A percentile compares a stretch with the other conserved stretches of the same genome.
Conservation (phyloP, 2,329 filamentous ascomycete genomes). For the Rhinocladiella similis region DNA sequence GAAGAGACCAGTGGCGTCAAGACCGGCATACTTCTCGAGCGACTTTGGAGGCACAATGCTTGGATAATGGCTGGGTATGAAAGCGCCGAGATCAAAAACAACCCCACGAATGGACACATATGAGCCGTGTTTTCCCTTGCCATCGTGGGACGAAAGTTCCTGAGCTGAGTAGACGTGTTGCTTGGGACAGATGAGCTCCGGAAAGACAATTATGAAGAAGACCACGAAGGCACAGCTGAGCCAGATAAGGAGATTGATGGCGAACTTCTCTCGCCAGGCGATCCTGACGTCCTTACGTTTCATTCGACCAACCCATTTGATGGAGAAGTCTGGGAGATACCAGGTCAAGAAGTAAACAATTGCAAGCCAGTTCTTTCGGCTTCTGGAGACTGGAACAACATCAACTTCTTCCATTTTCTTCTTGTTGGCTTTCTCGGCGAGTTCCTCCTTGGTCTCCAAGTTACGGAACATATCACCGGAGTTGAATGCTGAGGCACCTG, state of each 20-base stretch:
- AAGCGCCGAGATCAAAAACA: conserved; percentile 79
- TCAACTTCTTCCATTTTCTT: conserved; percentile 90
- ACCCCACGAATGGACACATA: conserved; percentile 84
- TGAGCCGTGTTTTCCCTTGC: conserved; percentile 62
- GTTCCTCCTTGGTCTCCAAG: conserved; percentile 86
- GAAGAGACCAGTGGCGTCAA: conserved; percentile 85
- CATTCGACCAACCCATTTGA: conserved; percentile 78
- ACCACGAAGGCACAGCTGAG: conserved; percentile 71
- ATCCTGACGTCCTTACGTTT: conserved; percentile 86
- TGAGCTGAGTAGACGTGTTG: conserved; percentile 81
- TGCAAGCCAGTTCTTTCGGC: conserved; percentile 87
- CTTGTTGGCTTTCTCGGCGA: conserved; percentile 93
- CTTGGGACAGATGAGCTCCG: conserved; percentile 82
- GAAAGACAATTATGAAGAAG: conserved; percentile 91
- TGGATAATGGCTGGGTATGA: conserved; percentile 77
- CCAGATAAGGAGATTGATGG: conserved; percentile 98
- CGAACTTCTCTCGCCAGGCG: conserved; percentile 95
- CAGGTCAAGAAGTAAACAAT: conserved; percentile 82
- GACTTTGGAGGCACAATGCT: conserved; percentile 59
- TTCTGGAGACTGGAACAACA: conserved; percentile 72
- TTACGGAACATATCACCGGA: conserved; percentile 98
- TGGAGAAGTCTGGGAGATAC: conserved; percentile 80
- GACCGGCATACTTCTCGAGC: conserved; percentile 78
- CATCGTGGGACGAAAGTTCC: conserved; percentile 74
- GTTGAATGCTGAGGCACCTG: conserved; percentile 85